Base-by-base conservation (phyloP, 2,329 filamentous ascomycete genomes). In the Colletotrichum liaoningense region DNA sequence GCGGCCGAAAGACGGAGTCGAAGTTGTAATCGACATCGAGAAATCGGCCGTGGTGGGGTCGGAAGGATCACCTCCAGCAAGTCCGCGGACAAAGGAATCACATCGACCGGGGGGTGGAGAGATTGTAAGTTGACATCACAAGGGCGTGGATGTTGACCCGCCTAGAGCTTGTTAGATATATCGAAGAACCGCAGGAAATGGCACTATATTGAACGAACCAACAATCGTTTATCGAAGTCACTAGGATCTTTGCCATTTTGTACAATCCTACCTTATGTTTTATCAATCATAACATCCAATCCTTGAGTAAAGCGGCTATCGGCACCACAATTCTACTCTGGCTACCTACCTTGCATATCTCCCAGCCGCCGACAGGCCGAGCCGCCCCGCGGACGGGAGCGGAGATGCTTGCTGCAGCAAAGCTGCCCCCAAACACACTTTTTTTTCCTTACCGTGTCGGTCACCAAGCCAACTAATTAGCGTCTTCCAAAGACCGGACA, bases 21-120 rank as follows among this genome's bases (percentile, higher is more conserved):
- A 88, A 87, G 81, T 78, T 88, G 66, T 87, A 67, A 77, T 22
- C 5, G 12, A 24, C 28, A 46, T 38, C 22, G 38, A 24, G 24
- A 42, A 26, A 19, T 24, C 24, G 22, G 28, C 33, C 12, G 5
- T 26, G 19, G 60, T 62, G 67, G 56, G 42, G 49, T 42, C 58
- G 22, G n/a, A 33, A 7, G 4, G 38, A 24, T 9, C n/a, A 56
- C 19, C 28, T 65, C 28, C 46, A 49, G 46, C 57, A 70, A 58
- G 26, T 58, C 71, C 67, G 67, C 56, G 67, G 62, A 46, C 54
- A 42, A 46, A 24, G 22, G 14, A 73, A 11, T n/a, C 2, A 8
- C 1, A 38, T 16, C 65, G 63, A 49, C 46, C 35, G 46, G 57
- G 49, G 49, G 60, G 26, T 30, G 14, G 22, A 58, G 65, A 59